Base-by-base conservation (phyloP, 768 basidiomycete species). In the Gymnopilus dilepis region DNA sequence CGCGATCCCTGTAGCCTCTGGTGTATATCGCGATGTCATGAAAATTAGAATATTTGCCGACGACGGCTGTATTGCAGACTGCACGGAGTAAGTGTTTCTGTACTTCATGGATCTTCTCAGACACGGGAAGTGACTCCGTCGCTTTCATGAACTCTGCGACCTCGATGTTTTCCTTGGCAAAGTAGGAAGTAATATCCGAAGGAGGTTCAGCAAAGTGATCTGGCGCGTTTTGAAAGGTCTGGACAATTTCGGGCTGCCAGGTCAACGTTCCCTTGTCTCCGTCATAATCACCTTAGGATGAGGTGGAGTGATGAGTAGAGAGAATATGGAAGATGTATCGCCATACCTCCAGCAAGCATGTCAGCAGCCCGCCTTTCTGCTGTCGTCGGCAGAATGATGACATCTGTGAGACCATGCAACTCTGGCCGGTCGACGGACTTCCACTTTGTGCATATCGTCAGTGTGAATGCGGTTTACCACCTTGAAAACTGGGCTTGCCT, bases 241-340 rank as follows among this genome's bases (percentile, higher is more conserved):
- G 43, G 12, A 91, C 87, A 21, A 91, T 76, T 15, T 76, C 70
- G 0, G 83, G 83, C 28, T 88, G 78, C 82, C 85, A 90, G 31
- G 87, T 85, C 1, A 84, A 80, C 6, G 80, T 71, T 4, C 80
- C 82, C 17, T 81, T 86, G 61, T 90, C 89, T 1, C 90, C 90
- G 64, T 91, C 90, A 63, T 90, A 90, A 62, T 91, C 90, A 21
- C 89, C 88, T 86, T n/a, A n/a, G n/a, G n/a, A n/a, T n/a, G n/a
- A n/a, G n/a, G n/a, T n/a, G n/a, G 12, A 41, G 15, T 21, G 22
- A 21, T 6, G 11, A 9, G 9, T 9, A 31, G 13, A 28, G 28
- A 2, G 31, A 21, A 24, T 19, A 8, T 17, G 34, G 21, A n/a
- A n/a, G n/a, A n/a, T n/a, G n/a, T n/a, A n/a, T n/a, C n/a, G n/a